Evolutionary conservation across 2,329 filamentous ascomycete genomes (phyloP), one percentile per base, ranked within the genome.

Genomic region (Ophiostoma populinum): DNA sequence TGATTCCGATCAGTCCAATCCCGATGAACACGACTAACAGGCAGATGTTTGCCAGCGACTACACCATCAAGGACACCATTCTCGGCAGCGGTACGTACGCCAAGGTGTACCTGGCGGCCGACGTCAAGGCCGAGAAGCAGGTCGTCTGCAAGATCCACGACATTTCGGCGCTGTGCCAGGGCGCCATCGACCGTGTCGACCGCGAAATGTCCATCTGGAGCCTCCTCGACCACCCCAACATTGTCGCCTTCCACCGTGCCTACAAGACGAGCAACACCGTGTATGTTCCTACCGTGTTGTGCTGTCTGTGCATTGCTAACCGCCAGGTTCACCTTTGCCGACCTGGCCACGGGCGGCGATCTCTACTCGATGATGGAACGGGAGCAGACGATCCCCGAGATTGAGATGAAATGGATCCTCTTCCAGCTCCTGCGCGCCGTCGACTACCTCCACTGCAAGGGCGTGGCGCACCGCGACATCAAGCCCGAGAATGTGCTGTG

Each of bases 81-180:
- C 55, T 77, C 17, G 72, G 73, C 5, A 46, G 51, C 22, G 73
- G 73, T 6, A 59, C 56, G 2, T 61, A 61, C 46, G 67, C 66
- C 7, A 54, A 54, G 27, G 66, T 78, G 3, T 61, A 66, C 37
- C 55, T 75, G 8, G 69, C 65, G 5, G 48, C 63, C 3, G 61
- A 79, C 12, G 49, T 55, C 17, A 50, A 50, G 6, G 67, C 64
- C 0, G 58, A 61, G 24, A 62, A 60, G 37, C 78, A 82, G 45
- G 43, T 80, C 15, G 75, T 75, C 9, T 83, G 78, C 56, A 82
- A 83, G 46, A 52, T 80, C 7, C 56, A 80, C 34, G 57, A 67
- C 35, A 46, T 77, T 2, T 55, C 57, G 21, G 43, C 43, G 6
- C 34, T 54, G 5, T 41, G 44, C 35, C 42, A 36, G n/a, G 39